Percentiles rank a stretch among this genome's conserved stretches.
These are phyloP conservation scores for Calonectria henricotiae DNA, from an alignment of 2,329 filamentous ascomycete species.

Conservation along the genomic window DNA sequence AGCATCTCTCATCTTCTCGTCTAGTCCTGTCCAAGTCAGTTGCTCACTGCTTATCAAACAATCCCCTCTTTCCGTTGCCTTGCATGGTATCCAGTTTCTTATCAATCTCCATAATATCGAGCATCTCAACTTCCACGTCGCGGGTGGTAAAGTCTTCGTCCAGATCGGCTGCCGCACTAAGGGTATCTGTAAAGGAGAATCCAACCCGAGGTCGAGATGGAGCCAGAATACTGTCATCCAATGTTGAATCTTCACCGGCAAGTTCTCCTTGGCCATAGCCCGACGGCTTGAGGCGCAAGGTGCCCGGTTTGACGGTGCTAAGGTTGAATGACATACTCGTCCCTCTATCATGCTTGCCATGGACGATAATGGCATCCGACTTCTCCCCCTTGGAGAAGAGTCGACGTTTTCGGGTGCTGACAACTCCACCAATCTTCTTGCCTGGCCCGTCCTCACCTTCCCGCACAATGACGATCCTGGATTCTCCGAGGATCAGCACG, in stretches of 20 bases:
- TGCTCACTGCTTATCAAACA: constrained; percentile 64
- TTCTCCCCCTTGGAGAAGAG: constrained; percentile 61
- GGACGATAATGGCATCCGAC: constrained; percentile 71
- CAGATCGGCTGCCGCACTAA: constrained; percentile 70
- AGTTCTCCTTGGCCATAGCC: constrained; percentile 51
- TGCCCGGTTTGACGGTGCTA: constrained; percentile 63
- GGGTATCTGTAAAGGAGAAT: constrained; percentile 68
- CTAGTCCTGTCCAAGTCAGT: constrained; percentile 49
- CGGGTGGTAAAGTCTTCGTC: constrained; percentile 67
- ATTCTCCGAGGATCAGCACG: constrained; percentile 71
- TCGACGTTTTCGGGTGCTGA: constrained; percentile 55
- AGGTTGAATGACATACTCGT: constrained; percentile 68
- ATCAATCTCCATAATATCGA: constrained; percentile 79
- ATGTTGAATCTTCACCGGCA: constrained; percentile 37
- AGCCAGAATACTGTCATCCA: constrained; percentile 49
- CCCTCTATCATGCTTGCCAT: constrained; percentile 61
- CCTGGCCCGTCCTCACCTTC: constrained; percentile 68
- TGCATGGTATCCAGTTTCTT: constrained; percentile 73
- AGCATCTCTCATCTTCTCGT: constrained; percentile 45
- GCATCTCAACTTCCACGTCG: constrained; percentile 73
- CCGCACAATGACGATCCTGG: constrained; percentile 69
- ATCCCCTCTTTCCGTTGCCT: constrained; percentile 65
- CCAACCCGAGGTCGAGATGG: constrained; percentile 58
- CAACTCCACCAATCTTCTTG: constrained; percentile 61
- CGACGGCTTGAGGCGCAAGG: constrained; percentile 55